Evolutionary conservation across 1,284 basidiomycete species (phyloP).

Genomic region (Cryptococcus maquisensis): DNA sequence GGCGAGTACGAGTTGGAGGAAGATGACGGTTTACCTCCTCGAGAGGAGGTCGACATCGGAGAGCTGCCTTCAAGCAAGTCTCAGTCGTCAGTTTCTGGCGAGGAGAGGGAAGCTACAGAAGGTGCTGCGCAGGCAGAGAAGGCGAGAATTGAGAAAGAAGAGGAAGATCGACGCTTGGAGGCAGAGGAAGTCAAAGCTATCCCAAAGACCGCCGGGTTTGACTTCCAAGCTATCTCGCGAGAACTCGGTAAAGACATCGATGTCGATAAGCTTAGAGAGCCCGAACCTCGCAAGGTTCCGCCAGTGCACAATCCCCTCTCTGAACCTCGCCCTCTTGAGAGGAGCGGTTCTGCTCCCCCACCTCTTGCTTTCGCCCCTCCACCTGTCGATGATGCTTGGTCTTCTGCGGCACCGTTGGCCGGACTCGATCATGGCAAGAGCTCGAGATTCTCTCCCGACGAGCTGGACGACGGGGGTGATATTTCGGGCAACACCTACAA

Average conservation of each 20-base stretch:
- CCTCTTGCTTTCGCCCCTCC: neutral
- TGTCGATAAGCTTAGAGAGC: constrained; percentile 28
- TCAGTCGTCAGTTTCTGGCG: neutral
- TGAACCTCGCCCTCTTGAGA: constrained; percentile 14
- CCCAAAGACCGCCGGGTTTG: constrained; percentile 47
- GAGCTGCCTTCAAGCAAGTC: constrained; percentile 6
- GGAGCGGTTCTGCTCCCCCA: constrained; percentile 27
- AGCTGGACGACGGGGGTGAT: constrained; percentile 30
- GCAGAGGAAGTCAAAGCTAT: constrained; percentile 31
- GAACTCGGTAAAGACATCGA: constrained; percentile 50
- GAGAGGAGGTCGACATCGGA: constrained; percentile 31
- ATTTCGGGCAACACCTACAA: constrained; percentile 18
- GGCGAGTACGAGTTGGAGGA: constrained; percentile 29
- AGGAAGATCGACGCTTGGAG: constrained; percentile 19
- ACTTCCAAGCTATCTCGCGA: constrained; percentile 47
- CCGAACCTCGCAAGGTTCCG: constrained; percentile 5
- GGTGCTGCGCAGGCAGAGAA: no score
- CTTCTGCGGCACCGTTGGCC: neutral
- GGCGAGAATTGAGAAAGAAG: constrained; percentile 3
- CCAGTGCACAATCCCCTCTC: neutral
- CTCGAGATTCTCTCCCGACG: neutral
- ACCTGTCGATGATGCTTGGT: constrained; percentile 3
- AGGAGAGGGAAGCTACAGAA: neutral
- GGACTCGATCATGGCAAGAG: neutral
- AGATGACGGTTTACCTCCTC: constrained; percentile 44